A percentile compares a stretch with the other conserved stretches of the same genome.
These are phyloP conservation scores for Carallia brachiata DNA, from an alignment of 345 rosid species.

Conservation along the genomic window DNA sequence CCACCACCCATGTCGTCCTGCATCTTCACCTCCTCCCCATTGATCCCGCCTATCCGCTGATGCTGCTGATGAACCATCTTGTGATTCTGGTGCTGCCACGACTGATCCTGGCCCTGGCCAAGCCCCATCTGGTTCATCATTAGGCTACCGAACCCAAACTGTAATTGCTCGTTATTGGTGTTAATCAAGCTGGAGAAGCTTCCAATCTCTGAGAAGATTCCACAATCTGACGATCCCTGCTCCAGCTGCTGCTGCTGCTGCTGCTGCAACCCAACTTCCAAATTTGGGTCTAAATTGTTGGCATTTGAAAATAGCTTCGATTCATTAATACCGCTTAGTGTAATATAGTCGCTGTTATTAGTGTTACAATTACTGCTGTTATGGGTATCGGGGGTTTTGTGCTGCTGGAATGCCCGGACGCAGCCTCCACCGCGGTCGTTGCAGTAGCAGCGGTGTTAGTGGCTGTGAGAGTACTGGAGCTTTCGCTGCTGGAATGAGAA, in stretches of 20 bases:
- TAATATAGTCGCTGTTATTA: neutral
- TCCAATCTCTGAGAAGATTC: conserved; percentile 67
- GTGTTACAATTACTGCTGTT: too few species aligned
- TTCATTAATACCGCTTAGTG: conserved; percentile 4
- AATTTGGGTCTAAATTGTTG: conserved; percentile 21
- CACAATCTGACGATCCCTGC: conserved; percentile 52
- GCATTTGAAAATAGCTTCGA: conserved; percentile 25
- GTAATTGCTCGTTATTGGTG: conserved; percentile 38
- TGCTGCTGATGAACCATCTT: conserved; percentile 26
- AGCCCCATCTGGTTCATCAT: conserved; percentile 31
- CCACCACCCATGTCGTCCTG: conserved; percentile 35
- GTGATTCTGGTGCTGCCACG: conserved; percentile 22
- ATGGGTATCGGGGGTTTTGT: conserved; percentile 25
- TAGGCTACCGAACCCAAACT: conserved; percentile 49
- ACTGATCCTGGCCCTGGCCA: neutral
- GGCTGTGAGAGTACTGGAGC: conserved; percentile 68
- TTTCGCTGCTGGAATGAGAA: conserved; percentile 75
- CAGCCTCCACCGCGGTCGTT: conserved; percentile 36
- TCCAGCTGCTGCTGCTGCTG: conserved; percentile 20
- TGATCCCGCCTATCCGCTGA: conserved; percentile 18
- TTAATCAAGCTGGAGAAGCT: conserved; percentile 49
- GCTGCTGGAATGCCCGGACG: conserved; percentile 43
- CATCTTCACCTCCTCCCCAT: conserved; percentile 27
- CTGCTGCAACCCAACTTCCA: conserved; percentile 38
- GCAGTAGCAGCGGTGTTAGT: conserved; percentile 37